Evolutionary conservation across 345 rosid genomes (phyloP).

Genomic region (Acer negundo): DNA sequence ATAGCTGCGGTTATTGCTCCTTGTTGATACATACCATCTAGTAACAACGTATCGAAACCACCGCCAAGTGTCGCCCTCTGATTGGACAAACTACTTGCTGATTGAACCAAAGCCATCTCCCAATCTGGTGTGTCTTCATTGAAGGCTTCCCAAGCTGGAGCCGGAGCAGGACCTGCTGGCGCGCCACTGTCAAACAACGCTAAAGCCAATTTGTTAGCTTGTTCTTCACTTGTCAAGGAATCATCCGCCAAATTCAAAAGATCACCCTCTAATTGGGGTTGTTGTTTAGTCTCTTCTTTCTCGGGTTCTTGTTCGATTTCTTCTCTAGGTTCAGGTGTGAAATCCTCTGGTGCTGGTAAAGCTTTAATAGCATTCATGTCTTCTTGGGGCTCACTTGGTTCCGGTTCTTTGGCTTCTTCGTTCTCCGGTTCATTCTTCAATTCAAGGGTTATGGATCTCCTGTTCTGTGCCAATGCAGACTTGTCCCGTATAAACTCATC

Average conservation of each 20-base stretch:
- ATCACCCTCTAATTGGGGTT: constrained; percentile 48
- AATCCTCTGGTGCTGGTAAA: constrained; percentile 55
- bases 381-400: constrained; percentile 28
- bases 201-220: constrained; percentile 53
- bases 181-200: constrained; percentile 64
- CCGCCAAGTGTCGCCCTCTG: constrained; percentile 45
- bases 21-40: constrained; percentile 66
- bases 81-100: constrained; percentile 49
- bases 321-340: constrained; percentile 24
- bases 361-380: constrained; percentile 61
- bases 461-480: constrained; percentile 40
- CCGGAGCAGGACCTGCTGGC: constrained; percentile 17
- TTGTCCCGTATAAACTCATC: constrained; percentile 82
- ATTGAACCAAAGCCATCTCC: constrained; percentile 75
- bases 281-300: constrained; percentile 21
- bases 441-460: constrained; percentile 17
- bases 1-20: constrained; percentile 35
- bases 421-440: constrained; percentile 29
- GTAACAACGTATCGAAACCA: constrained; percentile 48
- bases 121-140: constrained; percentile 58
- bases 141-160: constrained; percentile 69
- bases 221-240: constrained; percentile 32
- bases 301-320: constrained; percentile 26
- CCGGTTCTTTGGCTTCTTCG: constrained; percentile 24
- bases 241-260: constrained; percentile 57